These are phyloP conservation scores for Nowakowskiella sp. DNA, from an alignment of 192 early-diverging fungal species.

Conservation along the genomic window DNA sequence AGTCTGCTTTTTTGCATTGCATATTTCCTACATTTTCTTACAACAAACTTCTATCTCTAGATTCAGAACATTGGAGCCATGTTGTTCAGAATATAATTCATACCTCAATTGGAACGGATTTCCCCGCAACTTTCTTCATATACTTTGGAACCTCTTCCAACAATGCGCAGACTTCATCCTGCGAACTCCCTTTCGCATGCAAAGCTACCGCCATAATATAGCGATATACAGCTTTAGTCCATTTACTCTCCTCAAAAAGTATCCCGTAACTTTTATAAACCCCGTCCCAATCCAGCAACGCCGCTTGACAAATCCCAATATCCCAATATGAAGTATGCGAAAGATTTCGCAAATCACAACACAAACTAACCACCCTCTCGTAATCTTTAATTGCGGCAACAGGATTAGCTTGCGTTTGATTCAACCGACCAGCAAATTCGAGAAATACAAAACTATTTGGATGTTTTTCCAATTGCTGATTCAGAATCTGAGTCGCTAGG, in stretches of 20 bases:
- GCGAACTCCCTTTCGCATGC: slow-evolving; percentile 26
- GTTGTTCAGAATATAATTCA: not conserved
- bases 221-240: slow-evolving; percentile 75
- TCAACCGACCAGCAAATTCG: slow-evolving; percentile 58
- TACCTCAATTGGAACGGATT: slow-evolving; percentile 75
- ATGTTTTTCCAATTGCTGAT: slow-evolving; percentile 44
- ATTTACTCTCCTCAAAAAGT: slow-evolving; percentile 69
- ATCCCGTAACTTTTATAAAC: slow-evolving; percentile 54
- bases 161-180: slow-evolving; percentile 41
- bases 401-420: slow-evolving; percentile 46
- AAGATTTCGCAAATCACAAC: slow-evolving; percentile 66
- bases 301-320: slow-evolving; percentile 55
- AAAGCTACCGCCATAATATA: slow-evolving; percentile 63
- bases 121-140: slow-evolving; percentile 75
- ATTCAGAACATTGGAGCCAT: not conserved
- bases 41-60: slow-evolving; percentile 58
- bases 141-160: slow-evolving; percentile 60
- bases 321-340: slow-evolving; percentile 81
- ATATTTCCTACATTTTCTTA: slow-evolving; percentile 75
- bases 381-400: slow-evolving; percentile 57
- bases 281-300: slow-evolving; percentile 49
- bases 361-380: slow-evolving; percentile 40
- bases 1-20: slow-evolving; percentile 55
- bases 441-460: slow-evolving; percentile 66
- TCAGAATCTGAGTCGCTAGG: slow-evolving; percentile 53